These are phyloP conservation scores for Lasiosphaeria hispida DNA, from an alignment of 495 filamentous ascomycete genomes.

Conservation along the genomic window DNA sequence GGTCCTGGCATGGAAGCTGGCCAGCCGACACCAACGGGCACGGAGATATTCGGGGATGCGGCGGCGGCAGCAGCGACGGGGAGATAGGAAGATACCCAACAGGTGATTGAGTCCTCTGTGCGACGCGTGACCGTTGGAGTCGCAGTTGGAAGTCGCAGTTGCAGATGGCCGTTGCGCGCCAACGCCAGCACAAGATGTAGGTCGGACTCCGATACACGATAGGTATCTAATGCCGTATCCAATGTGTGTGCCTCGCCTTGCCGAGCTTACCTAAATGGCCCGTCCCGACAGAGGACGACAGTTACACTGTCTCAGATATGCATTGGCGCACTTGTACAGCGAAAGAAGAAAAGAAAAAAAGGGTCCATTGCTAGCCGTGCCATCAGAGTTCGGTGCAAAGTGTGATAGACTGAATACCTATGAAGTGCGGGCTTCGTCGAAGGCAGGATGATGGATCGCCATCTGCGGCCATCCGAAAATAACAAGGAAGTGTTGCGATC, in stretches of 20 bases:
- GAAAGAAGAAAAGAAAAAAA: not conserved
- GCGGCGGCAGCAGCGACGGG: not conserved
- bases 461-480: constrained; percentile 12
- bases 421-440: not conserved
- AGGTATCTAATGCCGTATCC: too few species aligned
- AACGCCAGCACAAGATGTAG: not conserved
- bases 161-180: not conserved
- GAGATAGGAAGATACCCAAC: too few species aligned
- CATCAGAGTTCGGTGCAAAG: not conserved
- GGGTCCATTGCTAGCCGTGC: not conserved
- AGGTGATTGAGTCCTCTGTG: too few species aligned
- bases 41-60: not conserved
- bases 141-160: not conserved
- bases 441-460: not conserved
- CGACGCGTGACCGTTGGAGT: too few species aligned
- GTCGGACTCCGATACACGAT: not conserved
- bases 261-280: too few species aligned
- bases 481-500: not conserved
- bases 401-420: not conserved
- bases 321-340: not conserved
- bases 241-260: too few species aligned
- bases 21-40: not conserved
- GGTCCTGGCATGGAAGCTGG: not conserved
- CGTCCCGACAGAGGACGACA: too few species aligned
- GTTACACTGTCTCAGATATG: constrained; percentile 2